phyloP scores from a whole-genome alignment of 176 grass and related monocot species.

The Chrysopogon serrulatus region DNA sequence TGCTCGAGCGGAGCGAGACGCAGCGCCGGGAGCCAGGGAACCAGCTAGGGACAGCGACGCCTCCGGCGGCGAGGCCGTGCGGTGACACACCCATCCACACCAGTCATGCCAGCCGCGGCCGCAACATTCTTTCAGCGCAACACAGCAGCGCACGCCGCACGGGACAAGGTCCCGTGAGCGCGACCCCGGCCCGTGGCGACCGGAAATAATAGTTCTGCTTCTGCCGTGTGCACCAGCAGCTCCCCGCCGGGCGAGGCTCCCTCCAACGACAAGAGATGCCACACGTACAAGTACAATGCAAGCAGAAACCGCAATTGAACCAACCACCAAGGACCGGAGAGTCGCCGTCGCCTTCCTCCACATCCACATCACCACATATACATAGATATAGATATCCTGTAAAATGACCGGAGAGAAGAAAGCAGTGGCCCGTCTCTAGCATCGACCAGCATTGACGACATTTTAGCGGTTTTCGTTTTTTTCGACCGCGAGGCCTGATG shows the following conservation, averaged over 20 bases:
- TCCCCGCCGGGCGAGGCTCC: neutral
- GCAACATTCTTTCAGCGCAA: slow-evolving; percentile 28
- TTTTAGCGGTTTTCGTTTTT: neutral
- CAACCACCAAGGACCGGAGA: no score
- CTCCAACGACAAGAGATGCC: neutral
- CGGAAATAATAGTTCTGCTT: neutral
- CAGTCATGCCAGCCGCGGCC: no score
- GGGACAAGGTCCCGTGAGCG: neutral
- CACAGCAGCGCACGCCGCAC: neutral
- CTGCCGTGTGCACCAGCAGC: neutral
- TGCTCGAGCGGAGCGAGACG: neutral
- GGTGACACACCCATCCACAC: neutral
- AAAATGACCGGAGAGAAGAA: neutral
- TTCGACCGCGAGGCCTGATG: neutral
- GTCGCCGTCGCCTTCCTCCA: neutral
- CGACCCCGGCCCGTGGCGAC: neutral
- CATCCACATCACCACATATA: no score
- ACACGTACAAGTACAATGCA: neutral
- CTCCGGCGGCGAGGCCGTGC: neutral
- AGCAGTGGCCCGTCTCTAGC: no score
- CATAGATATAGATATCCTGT: neutral
- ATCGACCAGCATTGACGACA: neutral
- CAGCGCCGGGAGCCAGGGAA: neutral
- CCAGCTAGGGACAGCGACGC: neutral
- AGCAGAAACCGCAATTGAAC: neutral